Base-by-base conservation (phyloP, 2,329 filamentous ascomycete species). In the Mycosphaerella arachidis region DNA sequence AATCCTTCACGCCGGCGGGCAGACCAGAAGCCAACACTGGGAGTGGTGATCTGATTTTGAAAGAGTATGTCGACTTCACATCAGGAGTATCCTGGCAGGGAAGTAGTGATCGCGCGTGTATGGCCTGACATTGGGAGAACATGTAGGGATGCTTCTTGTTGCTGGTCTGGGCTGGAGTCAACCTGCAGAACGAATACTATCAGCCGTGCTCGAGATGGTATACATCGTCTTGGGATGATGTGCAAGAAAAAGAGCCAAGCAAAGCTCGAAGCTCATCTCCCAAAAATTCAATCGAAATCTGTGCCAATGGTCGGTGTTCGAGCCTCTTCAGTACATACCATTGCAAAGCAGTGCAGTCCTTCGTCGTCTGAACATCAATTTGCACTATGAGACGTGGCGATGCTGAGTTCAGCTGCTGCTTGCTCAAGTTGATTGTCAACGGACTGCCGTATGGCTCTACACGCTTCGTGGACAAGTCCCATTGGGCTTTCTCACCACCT, bases 1-100 rank as follows among this genome's bases (percentile, higher is more conserved):
- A 82, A 51, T 83, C 78, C 27, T 78, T 79, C 30, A 81, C 75
- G 9, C 82, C 77, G 5, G 78, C 80, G 0, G 83, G 81, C 18
- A 97, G 82, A 57, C 94, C 94, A 70, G 91, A 96, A 33, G 93
- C 92, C 58, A 97, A 85, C n/a, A 97, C 92, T 0, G 92, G 91
- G 13, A 96, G 83, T 5, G 89, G 86, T 27, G 92, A 97, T 29
- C 86, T 87, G 71, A 99, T 88, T 70, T 88, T 89, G 79, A 97
- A 97, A 63, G 87, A 86, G 76, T 92, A 92, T 1, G 92, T 95
- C n/a, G 90, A 92, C 80, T 99, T 99, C 70, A 97, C 90, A 73
- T 97, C 93, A 3, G 94, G 94, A 0, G 94, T 97, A 73, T 99
- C 94, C 78, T 97, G 93, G 76, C 93, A 97, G 6, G 94, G 94